Base-by-base conservation (phyloP, 768 basidiomycete species). In the Termitomyces sp. region DNA sequence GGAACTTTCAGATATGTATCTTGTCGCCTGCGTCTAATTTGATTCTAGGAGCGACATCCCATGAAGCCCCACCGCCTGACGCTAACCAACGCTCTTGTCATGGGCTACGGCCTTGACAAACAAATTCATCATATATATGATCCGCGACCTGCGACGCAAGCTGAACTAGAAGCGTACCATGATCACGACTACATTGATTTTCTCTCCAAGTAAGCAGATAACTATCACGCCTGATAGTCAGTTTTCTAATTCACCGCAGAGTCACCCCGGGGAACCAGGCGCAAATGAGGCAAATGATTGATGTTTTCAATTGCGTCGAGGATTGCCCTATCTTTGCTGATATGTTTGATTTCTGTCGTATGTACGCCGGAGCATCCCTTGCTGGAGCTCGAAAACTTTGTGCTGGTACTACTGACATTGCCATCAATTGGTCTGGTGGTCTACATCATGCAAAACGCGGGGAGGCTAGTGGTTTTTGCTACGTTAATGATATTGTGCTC, bases 41-140 rank as follows among this genome's bases (percentile, higher is more conserved):
- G 13, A 27, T 24, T 42, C 22, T 26, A 98, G 96, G 94, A 97
- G 82, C 84, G 89, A 48, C 96, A 99, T 74, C 96, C 96, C 2
- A 99, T 99, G 96, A 97, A 98, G 71, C 96, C 96, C 4, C 94
- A 97, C 65, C 82, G 96, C 26, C 74, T 99, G n/a, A 94, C 96
- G 3, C 72, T 99, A 54, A 98, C 97, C 18, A 99, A 98, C 64
- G 87, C 94, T 1, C 82, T 99, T 47, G 95, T 98, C 13, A 83
- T 96, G 72, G 96, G 95, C 0, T 99, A 98, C 67, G 96, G 94
- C 16, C 76, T 99, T 16, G 94, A 98, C 76, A 92, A 96, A 63
- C 88, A 92, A 63, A 96, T 99, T 66, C 92, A 97, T 64, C 77
- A 90, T 55, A 91, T 97, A 37, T 95, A 92, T 70, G 86, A 90